These are phyloP conservation scores for Daldinia concentrica DNA, from an alignment of 495 filamentous ascomycete species.

Conservation along the genomic window DNA sequence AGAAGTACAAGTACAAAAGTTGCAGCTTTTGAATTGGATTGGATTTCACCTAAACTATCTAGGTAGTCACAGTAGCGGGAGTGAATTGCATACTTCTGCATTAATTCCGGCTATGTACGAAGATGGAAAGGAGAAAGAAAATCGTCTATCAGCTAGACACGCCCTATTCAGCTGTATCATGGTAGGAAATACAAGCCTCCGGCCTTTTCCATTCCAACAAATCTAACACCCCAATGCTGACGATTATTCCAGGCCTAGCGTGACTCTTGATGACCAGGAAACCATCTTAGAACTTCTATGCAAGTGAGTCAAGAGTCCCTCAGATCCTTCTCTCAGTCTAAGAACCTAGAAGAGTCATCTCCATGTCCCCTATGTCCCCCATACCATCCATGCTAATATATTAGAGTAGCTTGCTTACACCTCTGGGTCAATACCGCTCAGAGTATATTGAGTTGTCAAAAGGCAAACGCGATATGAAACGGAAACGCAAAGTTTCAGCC, in stretches of 20 bases:
- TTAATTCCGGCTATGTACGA: background rate
- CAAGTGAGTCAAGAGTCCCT: constrained; percentile 51
- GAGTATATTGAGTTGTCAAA: constrained; percentile 59
- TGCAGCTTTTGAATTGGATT: too few species aligned
- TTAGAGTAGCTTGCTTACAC: constrained; percentile 60
- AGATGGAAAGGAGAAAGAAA: constrained; percentile 53
- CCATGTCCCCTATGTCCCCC: too few species aligned
- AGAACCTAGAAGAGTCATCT: background rate
- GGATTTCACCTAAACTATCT: too few species aligned
- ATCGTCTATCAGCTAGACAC: constrained; percentile 54
- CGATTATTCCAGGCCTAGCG: constrained; percentile 55
- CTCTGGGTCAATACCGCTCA: constrained; percentile 63
- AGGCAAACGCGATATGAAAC: constrained; percentile 60
- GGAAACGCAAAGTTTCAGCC: constrained; percentile 52
- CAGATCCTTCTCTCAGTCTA: background rate
- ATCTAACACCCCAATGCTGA: constrained; percentile 1
- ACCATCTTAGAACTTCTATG: constrained; percentile 65
- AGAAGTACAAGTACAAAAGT: background rate
- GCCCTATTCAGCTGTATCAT: constrained; percentile 51
- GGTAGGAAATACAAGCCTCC: constrained; percentile 39
- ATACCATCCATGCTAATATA: constrained; percentile 16
- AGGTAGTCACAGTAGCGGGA: too few species aligned
- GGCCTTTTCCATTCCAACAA: background rate
- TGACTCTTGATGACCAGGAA: constrained; percentile 59
- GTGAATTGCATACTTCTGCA: background rate